phyloP scores from a whole-genome alignment of 257 asterid species.

The Echium plantagineum region DNA sequence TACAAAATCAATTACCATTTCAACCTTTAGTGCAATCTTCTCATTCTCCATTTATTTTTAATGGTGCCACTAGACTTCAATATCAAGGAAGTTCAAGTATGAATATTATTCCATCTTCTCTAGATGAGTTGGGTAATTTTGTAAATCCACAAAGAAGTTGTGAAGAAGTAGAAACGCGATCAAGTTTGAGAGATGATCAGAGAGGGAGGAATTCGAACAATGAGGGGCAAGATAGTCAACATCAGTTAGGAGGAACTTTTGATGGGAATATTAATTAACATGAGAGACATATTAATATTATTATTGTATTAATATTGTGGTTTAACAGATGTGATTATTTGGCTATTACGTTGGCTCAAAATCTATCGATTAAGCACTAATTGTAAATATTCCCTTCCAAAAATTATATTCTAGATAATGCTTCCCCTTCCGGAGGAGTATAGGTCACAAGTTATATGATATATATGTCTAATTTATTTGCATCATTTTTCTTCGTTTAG shows the following conservation, averaged over 20 bases:
- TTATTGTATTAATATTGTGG: too few relatives aligned
- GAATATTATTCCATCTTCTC: constrained; percentile 8
- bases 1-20: constrained; percentile 30
- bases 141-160: constrained; percentile 15
- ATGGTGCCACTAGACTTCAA: not conserved
- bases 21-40: constrained; percentile 13
- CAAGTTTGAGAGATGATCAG: constrained; percentile 17
- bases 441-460: too few relatives aligned
- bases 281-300: constrained; percentile 2
- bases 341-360: too few relatives aligned
- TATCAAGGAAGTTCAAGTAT: constrained; percentile 3
- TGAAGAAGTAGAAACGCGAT: constrained; percentile 8
- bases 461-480: too few relatives aligned
- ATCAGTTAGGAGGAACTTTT: constrained; percentile 18
- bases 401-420: too few relatives aligned
- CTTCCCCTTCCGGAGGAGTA: too few relatives aligned
- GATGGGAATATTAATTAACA: constrained; percentile 8
- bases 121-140: constrained; percentile 21
- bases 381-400: too few relatives aligned
- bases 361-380: too few relatives aligned
- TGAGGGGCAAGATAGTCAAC: too few relatives aligned
- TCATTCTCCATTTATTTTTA: constrained; percentile 8
- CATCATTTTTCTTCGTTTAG: too few relatives aligned
- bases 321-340: too few relatives aligned
- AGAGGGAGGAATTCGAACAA: constrained; percentile 6